Conservation (phyloP, 768 basidiomycete genomes). For the Filobasidium floriforme region DNA sequence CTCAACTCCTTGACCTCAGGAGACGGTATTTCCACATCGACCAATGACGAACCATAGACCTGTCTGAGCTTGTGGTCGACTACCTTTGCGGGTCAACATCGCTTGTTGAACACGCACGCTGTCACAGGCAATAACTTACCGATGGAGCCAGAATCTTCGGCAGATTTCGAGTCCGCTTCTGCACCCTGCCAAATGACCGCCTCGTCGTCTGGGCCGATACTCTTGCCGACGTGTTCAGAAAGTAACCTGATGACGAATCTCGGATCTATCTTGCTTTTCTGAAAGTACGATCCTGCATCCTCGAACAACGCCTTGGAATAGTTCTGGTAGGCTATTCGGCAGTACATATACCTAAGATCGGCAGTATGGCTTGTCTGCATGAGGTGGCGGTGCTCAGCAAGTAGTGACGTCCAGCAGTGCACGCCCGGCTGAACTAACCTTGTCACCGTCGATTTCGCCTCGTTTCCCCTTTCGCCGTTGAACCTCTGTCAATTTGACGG, state of each 20-base stretch:
- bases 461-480: slow-evolving; percentile 38
- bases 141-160: slow-evolving; percentile 69
- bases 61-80: slow-evolving; percentile 18
- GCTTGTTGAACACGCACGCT: background rate
- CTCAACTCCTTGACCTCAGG: slow-evolving; percentile 13
- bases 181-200: slow-evolving; percentile 70
- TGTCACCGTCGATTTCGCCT: slow-evolving; percentile 41
- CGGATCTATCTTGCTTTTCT: slow-evolving; percentile 74
- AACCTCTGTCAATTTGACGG: slow-evolving; percentile 37
- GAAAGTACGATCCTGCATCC: slow-evolving; percentile 69
- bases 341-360: slow-evolving; percentile 69
- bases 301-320: slow-evolving; percentile 73
- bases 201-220: slow-evolving; percentile 51
- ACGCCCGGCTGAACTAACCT: slow-evolving; percentile 21
- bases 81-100: background rate
- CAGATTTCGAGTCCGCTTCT: slow-evolving; percentile 60
- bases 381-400: background rate
- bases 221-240: slow-evolving; percentile 61
- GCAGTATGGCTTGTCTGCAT: slow-evolving; percentile 39
- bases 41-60: slow-evolving; percentile 8
- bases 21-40: background rate
- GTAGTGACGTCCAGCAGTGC: background rate
- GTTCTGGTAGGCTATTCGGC: slow-evolving; percentile 71
- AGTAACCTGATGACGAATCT: slow-evolving; percentile 73
- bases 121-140: too few relatives aligned